A percentile compares a stretch with the other conserved stretches of the same genome.
phyloP scores from a whole-genome alignment of 495 filamentous ascomycete genomes.

The Apodospora peruviana region DNA sequence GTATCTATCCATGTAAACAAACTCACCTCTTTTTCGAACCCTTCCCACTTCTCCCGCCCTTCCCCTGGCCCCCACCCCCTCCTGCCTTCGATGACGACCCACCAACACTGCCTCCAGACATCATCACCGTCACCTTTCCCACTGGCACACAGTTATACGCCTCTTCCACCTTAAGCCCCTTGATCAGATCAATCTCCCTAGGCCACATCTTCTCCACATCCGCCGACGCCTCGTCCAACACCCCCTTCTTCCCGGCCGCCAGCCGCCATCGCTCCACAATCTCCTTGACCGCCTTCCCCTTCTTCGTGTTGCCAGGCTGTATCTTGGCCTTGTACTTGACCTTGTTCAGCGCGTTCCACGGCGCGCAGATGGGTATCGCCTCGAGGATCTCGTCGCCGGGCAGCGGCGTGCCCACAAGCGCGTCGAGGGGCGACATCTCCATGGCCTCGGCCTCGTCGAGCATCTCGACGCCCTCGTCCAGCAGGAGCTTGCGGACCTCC shows the following conservation, averaged over 20 bases:
- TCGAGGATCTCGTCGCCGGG: slow-evolving; percentile 85
- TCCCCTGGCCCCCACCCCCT: slow-evolving; percentile 13
- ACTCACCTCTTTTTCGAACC: slow-evolving; percentile 6
- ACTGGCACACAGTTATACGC: slow-evolving; percentile 77
- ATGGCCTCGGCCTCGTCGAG: slow-evolving; percentile 49
- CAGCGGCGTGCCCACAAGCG: slow-evolving; percentile 69
- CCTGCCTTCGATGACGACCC: slow-evolving; percentile 37
- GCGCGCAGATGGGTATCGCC: slow-evolving; percentile 84
- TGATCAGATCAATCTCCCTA: slow-evolving; percentile 74
- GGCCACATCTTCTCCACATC: slow-evolving; percentile 77
- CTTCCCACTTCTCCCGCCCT: slow-evolving; percentile 11
- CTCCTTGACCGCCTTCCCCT: slow-evolving; percentile 91
- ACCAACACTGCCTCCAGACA: slow-evolving; percentile 46
- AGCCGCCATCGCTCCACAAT: slow-evolving; percentile 72
- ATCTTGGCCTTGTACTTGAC: slow-evolving; percentile 90
- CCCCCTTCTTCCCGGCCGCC: slow-evolving; percentile 50
- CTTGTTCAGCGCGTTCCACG: slow-evolving; percentile 70
- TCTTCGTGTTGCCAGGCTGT: slow-evolving; percentile 85
- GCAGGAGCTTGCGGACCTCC: slow-evolving; percentile 53
- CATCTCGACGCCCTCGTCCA: slow-evolving; percentile 40
- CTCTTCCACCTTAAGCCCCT: slow-evolving; percentile 74
- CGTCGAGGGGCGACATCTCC: slow-evolving; percentile 61
- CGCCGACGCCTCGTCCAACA: slow-evolving; percentile 48
- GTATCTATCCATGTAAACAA: too few relatives aligned
- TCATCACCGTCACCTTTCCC: slow-evolving; percentile 78